Base-by-base conservation (phyloP, 805 yeast genomes). In the Komagataella pastoris region DNA sequence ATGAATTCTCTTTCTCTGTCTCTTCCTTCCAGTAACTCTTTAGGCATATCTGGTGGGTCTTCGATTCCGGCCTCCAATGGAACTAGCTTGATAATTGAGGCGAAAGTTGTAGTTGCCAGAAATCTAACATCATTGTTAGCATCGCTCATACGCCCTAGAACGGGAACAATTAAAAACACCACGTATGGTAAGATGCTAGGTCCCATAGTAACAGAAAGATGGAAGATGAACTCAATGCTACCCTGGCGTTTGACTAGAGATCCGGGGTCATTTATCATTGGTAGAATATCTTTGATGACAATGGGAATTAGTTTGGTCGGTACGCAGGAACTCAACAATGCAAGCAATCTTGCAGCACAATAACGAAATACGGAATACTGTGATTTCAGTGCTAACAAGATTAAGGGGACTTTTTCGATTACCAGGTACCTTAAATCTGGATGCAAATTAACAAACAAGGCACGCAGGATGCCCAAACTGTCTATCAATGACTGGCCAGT, bases 61-160 rank as follows among this genome's bases (percentile, higher is more conserved):
- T 95, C 89, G 44, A 93, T 90, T 63, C 98, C 99, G 6, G 96
- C 95, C 69, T 93, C 99, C 54, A 93, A 74, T 4, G 99, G 99
- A 18, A 93, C 98, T 55, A 93, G 71, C 65, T 91, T 93, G 58
- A 93, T 91, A 53, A 93, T 88, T 0, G 95, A 83, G 0, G 99
- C 99, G 75, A 93, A 93, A 0, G 99, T 88, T 0, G 97, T 88
- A 0, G 99, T 91, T 0, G 99, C 95, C 51, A 95, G 68, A 17
- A 85, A 75, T 59, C 99, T 79, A n/a, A 90, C 83, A 62, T 88
- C 96, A 50, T 75, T 76, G 61, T 91, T 88, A 1, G 96, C 74
- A 65, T 93, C 99, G 73, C 97, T 90, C 99, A 93, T 93, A 61
- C 99, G 77, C 47, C 99, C 99, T 58, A 93, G 72, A 3, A 93